Evolutionary conservation across 2,329 filamentous ascomycete species (phyloP).

Genomic region (Cladosporium sphaerospermum): DNA sequence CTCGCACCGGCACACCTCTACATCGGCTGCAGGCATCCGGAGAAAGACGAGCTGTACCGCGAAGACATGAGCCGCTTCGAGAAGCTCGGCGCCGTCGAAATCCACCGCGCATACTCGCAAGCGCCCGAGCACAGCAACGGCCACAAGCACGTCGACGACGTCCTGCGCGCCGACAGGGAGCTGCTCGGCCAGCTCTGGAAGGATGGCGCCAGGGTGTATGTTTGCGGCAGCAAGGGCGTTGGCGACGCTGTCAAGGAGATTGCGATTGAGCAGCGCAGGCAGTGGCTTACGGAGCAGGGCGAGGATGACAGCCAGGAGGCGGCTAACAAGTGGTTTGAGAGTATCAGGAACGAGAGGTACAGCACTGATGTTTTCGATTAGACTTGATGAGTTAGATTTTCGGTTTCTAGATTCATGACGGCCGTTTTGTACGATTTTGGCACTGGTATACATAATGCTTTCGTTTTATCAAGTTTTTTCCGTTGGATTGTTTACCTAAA

Average conservation of each 20-base stretch:
- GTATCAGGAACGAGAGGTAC: constrained; percentile 21
- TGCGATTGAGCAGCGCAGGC: constrained; percentile 8
- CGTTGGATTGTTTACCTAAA: no score
- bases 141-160: constrained; percentile 49
- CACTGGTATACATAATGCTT: no score
- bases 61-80: constrained; percentile 57
- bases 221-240: constrained; percentile 54
- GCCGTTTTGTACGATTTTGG: no score
- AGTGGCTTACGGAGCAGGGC: constrained; percentile 23
- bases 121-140: constrained; percentile 39
- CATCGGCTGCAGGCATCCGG: constrained; percentile 43
- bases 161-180: constrained; percentile 42
- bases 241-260: constrained; percentile 40
- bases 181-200: constrained; percentile 43
- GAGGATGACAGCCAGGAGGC: constrained; percentile 34
- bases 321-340: constrained; percentile 23
- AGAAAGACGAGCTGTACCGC: constrained; percentile 55
- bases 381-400: background rate
- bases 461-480: no score
- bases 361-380: constrained; percentile 23
- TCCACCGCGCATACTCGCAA: constrained; percentile 57
- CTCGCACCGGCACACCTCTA: constrained; percentile 58
- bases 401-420: no score
- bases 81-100: constrained; percentile 52
- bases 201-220: constrained; percentile 52